Evolutionary conservation across 768 basidiomycete genomes (phyloP), one percentile per base, ranked within the genome.

Genomic region (Lactarius sp.): DNA sequence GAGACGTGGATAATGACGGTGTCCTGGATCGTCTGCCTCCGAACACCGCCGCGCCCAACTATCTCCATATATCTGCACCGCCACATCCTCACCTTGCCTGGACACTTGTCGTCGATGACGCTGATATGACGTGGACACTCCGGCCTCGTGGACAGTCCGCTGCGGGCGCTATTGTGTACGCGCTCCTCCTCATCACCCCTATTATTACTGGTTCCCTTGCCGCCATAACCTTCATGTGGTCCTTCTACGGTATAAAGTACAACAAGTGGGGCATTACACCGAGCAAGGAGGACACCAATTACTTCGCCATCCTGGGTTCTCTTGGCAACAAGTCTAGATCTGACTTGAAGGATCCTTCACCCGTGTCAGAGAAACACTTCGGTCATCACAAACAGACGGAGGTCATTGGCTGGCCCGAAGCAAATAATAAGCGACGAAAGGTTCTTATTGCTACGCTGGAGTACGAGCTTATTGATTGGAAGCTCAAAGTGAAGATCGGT

Each of bases 401-500:
- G 47, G 79, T 93, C 64, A 93, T 97, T 62, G 94, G 94, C 20
- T 97, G 94, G 94, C 94, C 94, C 0, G 94, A 97, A 72, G 88
- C 89, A 77, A 89, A 87, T 77, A 82, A 87, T 70, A 97, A 96
- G 76, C 85, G 94, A 53, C 82, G 94, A 72, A 92, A 89, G 74
- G 92, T 95, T 33, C 81, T 97, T 52, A 97, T 97, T 65, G 79
- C 94, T 18, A 96, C 94, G 0, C 81, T 97, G 56, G 94, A 97
- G 76, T 97, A 97, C 75, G 94, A 97, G 74, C 90, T 97, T 72
- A 86, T 97, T 70, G 94, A 96, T 72, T 97, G 94, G 94, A 95
- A 95, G 76, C 76, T 95, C 66, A 97, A 97, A 76, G 94, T 97
- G 79, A 96, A 96, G 80, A 96, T 96, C 67, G 94, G 94, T 77